Percentiles rank a stretch among this genome's conserved stretches.
These are phyloP conservation scores for Rosellinia necatrix DNA, from an alignment of 2,329 filamentous ascomycete genomes.

Conservation along the genomic window DNA sequence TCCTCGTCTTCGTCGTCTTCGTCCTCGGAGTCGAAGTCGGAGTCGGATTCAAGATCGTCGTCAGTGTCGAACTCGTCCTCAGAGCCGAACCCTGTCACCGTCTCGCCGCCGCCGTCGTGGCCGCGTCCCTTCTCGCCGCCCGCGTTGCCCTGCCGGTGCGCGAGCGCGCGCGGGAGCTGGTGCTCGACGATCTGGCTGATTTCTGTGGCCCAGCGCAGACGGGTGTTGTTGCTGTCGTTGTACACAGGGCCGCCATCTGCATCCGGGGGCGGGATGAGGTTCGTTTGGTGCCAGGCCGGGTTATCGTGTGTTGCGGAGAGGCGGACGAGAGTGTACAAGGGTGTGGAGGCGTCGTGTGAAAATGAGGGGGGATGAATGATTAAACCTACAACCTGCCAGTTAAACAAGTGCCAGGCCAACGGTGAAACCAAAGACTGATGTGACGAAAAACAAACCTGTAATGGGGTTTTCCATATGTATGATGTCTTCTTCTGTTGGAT, in stretches of 20 bases:
- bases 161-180: slow-evolving; percentile 51
- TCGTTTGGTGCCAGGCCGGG: slow-evolving; percentile 59
- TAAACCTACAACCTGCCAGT: slow-evolving; percentile 46
- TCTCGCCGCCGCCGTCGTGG: slow-evolving; percentile 32
- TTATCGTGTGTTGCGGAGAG: slow-evolving; percentile 57
- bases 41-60: slow-evolving; percentile 37
- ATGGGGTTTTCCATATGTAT: slow-evolving; percentile 50
- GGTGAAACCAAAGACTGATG: not conserved
- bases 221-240: slow-evolving; percentile 6
- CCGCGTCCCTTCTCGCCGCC: slow-evolving; percentile 39
- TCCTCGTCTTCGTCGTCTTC: slow-evolving; percentile 11
- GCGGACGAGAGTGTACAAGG: slow-evolving; percentile 58
- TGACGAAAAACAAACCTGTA: slow-evolving; percentile 41
- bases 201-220: slow-evolving; percentile 53
- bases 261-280: slow-evolving; percentile 41
- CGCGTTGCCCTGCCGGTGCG: slow-evolving; percentile 44
- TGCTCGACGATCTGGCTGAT: slow-evolving; percentile 51
- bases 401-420: slow-evolving; percentile 10
- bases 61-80: slow-evolving; percentile 37
- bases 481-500: slow-evolving; percentile 43
- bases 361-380: slow-evolving; percentile 50
- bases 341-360: slow-evolving; percentile 40
- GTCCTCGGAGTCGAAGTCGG: slow-evolving; percentile 39
- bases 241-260: too few relatives aligned
- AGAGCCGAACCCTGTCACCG: too few relatives aligned